Percentiles rank a stretch among this genome's conserved stretches.
phyloP scores from a whole-genome alignment of 148 eudicot species.

The Nyssa sinensis region DNA sequence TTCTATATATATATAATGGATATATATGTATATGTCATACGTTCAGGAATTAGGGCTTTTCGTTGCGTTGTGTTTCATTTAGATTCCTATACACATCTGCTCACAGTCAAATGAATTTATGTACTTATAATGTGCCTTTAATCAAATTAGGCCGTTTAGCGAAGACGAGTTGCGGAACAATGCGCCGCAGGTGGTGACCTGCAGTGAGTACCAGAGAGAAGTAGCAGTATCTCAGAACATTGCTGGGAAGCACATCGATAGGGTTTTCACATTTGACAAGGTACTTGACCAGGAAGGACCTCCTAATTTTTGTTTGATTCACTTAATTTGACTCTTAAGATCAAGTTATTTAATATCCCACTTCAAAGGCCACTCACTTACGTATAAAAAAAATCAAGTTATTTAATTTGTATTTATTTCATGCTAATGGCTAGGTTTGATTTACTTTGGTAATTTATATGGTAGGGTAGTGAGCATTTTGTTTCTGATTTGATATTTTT shows the following conservation, averaged over 20 bases:
- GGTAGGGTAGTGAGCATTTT: background rate
- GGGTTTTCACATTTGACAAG: slow-evolving; percentile 91
- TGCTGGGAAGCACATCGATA: slow-evolving; percentile 86
- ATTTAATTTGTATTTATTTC: too few species aligned
- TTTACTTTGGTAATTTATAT: background rate
- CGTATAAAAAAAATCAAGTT: too few species aligned
- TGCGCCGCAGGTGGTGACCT: slow-evolving; percentile 91
- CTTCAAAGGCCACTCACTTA: too few species aligned
- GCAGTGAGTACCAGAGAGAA: slow-evolving; percentile 82
- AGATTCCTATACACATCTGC: background rate
- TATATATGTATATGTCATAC: background rate
- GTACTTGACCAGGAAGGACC: slow-evolving; percentile 24
- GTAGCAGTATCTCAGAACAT: slow-evolving; percentile 90
- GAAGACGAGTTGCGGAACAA: slow-evolving; percentile 78
- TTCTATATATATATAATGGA: background rate
- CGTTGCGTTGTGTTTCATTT: background rate
- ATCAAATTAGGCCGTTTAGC: slow-evolving; percentile 72
- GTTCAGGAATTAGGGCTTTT: background rate
- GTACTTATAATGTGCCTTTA: background rate
- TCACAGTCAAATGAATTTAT: background rate
- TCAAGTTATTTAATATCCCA: background rate
- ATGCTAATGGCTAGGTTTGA: too few species aligned
- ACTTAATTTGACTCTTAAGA: background rate
- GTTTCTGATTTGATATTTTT: background rate
- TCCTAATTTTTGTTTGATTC: background rate